A percentile compares a stretch with the other conserved stretches of the same genome.
These are phyloP conservation scores for Xylariaceae sp. DNA, from an alignment of 2,329 filamentous ascomycete species.

Conservation along the genomic window DNA sequence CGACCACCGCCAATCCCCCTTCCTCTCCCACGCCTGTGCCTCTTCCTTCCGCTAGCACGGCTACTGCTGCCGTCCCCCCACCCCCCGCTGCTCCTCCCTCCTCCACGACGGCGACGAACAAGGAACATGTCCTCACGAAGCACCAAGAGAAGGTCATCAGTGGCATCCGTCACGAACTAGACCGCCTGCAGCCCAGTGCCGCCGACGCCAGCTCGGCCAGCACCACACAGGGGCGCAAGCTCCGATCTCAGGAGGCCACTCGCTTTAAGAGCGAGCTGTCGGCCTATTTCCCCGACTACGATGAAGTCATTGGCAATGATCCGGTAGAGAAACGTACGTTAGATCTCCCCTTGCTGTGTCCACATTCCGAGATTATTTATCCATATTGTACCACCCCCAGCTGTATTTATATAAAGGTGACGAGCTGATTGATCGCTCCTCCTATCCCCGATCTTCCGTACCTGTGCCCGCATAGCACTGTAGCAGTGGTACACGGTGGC, in stretches of 20 bases:
- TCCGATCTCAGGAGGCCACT: slow-evolving; percentile 82
- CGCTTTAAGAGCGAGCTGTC: slow-evolving; percentile 89
- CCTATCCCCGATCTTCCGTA: not conserved
- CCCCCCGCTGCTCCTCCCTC: slow-evolving; percentile 14
- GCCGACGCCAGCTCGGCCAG: slow-evolving; percentile 39
- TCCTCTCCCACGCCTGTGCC: slow-evolving; percentile 20
- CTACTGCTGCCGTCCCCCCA: slow-evolving; percentile 10
- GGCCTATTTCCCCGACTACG: slow-evolving; percentile 89
- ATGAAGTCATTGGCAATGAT: slow-evolving; percentile 87
- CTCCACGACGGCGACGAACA: slow-evolving; percentile 26
- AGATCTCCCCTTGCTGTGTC: not conserved
- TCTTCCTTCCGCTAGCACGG: slow-evolving; percentile 20
- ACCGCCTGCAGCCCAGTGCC: slow-evolving; percentile 50
- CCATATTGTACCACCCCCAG: not conserved
- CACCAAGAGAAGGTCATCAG: slow-evolving; percentile 59
- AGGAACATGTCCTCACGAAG: slow-evolving; percentile 40
- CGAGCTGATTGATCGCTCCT: not conserved
- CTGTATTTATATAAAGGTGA: not conserved
- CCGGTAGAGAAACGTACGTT: slow-evolving; percentile 72
- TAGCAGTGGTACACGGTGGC: not conserved
- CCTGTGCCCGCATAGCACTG: slow-evolving; percentile 2
- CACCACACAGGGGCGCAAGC: slow-evolving; percentile 68
- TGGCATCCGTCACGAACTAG: slow-evolving; percentile 61
- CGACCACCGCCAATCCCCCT: slow-evolving; percentile 15
- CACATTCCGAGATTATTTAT: not conserved